Conservation (phyloP, 441 rosid genomes). For the Pelargonium australe region DNA sequence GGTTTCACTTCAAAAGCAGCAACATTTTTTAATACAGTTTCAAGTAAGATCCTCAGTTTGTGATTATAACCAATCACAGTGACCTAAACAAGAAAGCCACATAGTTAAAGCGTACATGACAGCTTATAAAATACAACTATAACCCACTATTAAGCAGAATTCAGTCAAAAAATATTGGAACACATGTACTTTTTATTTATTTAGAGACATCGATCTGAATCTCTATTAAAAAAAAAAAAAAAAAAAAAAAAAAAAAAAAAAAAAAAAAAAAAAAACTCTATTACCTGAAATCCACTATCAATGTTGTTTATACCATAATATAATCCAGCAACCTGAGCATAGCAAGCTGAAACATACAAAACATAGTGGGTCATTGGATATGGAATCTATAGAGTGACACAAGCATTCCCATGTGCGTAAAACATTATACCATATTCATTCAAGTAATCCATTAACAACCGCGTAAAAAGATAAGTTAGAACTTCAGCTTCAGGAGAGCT, state of each 20-base stretch:
- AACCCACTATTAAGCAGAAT: neutral
- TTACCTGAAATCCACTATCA: slow-evolving; percentile 62
- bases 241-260: neutral
- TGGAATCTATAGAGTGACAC: neutral
- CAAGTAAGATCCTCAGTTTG: slow-evolving; percentile 68
- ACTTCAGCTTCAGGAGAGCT: slow-evolving; percentile 64
- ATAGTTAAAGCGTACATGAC: slow-evolving; percentile 9
- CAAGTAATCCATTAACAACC: slow-evolving; percentile 69
- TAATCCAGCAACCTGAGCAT: slow-evolving; percentile 86
- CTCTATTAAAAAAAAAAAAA: neutral
- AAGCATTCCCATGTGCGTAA: neutral
- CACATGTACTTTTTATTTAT: neutral
- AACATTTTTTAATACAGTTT: slow-evolving; percentile 57
- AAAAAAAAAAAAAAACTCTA: neutral
- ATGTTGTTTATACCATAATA: slow-evolving; percentile 39
- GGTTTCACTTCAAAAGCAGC: slow-evolving; percentile 66
- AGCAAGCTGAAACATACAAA: slow-evolving; percentile 49
- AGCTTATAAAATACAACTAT: neutral
- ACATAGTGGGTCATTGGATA: slow-evolving; percentile 8
- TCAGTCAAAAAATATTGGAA: neutral
- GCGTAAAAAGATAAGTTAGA: slow-evolving; percentile 58
- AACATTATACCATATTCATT: slow-evolving; percentile 73
- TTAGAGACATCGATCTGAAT: neutral
- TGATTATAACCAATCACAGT: slow-evolving; percentile 71
- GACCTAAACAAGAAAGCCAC: slow-evolving; percentile 39